Evolutionary conservation across 495 filamentous ascomycete genomes (phyloP).

Genomic region (Jackrogersella minutella): DNA sequence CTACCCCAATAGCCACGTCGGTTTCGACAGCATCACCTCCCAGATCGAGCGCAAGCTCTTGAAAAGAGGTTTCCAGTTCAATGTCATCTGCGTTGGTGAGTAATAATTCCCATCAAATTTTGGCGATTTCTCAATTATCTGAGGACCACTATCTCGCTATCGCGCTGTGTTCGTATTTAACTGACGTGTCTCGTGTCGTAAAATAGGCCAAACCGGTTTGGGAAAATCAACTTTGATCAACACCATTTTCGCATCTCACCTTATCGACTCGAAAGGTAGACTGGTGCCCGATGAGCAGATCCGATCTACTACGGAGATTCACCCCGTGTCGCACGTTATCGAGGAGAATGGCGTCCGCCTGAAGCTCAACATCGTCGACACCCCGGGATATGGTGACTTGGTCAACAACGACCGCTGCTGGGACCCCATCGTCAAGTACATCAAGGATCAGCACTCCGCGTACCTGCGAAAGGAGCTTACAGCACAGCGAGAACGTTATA

Average conservation of each 20-base stretch:
- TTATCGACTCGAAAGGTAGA: conserved; percentile 98
- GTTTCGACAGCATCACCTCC: conserved; percentile 98
- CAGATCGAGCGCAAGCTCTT: conserved; percentile 99
- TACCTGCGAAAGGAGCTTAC: conserved; percentile 99
- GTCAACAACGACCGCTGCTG: conserved; percentile 99
- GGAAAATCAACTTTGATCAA: conserved; percentile 99
- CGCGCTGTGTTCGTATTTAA: conserved; percentile 23
- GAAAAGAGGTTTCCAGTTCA: conserved; percentile 99
- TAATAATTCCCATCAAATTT: conserved; percentile 35
- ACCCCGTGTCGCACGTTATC: conserved; percentile 96
- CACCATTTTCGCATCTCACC: conserved; percentile 99
- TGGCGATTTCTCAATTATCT: background rate
- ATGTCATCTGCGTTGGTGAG: conserved; percentile 99
- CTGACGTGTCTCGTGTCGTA: conserved; percentile 50
- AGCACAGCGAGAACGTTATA: conserved; percentile 98
- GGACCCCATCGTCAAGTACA: conserved; percentile 99
- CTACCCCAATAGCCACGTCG: conserved; percentile 95
- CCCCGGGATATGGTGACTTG: conserved; percentile 96
- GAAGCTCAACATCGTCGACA: conserved; percentile 96
- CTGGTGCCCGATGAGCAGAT: conserved; percentile 90
- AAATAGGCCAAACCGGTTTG: conserved; percentile 92
- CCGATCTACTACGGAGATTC: conserved; percentile 96
- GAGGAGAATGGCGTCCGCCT: conserved; percentile 99
- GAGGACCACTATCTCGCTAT: conserved; percentile 4
- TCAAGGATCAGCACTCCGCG: conserved; percentile 99